Conservation (phyloP, 768 basidiomycete genomes). For the Termitomyces sp. region DNA sequence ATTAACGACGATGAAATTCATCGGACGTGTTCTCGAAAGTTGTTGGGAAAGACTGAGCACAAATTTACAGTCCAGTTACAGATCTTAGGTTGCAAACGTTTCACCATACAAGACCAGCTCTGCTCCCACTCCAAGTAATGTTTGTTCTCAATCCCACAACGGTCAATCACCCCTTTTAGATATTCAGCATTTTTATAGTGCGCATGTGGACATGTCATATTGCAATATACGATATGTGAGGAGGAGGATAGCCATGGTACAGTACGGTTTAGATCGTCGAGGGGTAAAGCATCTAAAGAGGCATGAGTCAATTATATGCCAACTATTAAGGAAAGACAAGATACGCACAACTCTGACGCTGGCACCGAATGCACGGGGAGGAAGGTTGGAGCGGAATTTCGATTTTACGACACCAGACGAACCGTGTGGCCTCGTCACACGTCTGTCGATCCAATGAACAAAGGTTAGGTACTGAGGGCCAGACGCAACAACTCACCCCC, state of each 20-base stretch:
- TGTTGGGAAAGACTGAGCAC: background rate
- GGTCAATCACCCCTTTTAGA: background rate
- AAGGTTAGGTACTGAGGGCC: background rate
- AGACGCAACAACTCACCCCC: conserved; percentile 63
- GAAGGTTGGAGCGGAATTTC: conserved; percentile 94
- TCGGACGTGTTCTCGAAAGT: background rate
- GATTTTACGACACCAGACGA: conserved; percentile 94
- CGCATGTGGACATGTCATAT: conserved; percentile 42
- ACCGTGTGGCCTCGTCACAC: conserved; percentile 91
- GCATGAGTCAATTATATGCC: conserved; percentile 4
- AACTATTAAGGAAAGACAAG: background rate
- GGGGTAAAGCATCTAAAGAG: conserved; percentile 82
- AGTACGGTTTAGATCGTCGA: conserved; percentile 63
- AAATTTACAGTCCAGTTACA: background rate
- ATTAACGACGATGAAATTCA: background rate
- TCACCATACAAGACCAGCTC: too few relatives aligned
- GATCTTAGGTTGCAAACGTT: background rate
- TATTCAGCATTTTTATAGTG: conserved; percentile 9
- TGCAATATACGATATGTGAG: conserved; percentile 36
- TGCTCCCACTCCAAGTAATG: background rate
- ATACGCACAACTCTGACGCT: conserved; percentile 80
- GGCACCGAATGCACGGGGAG: conserved; percentile 92
- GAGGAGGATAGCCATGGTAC: conserved; percentile 29
- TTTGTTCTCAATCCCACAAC: background rate
- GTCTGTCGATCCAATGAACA: conserved; percentile 37